Percentiles rank a stretch among this genome's conserved stretches.
Evolutionary conservation across 2,329 filamentous ascomycete species (phyloP).

Genomic region (Neofusicoccum kwambonambiense): DNA sequence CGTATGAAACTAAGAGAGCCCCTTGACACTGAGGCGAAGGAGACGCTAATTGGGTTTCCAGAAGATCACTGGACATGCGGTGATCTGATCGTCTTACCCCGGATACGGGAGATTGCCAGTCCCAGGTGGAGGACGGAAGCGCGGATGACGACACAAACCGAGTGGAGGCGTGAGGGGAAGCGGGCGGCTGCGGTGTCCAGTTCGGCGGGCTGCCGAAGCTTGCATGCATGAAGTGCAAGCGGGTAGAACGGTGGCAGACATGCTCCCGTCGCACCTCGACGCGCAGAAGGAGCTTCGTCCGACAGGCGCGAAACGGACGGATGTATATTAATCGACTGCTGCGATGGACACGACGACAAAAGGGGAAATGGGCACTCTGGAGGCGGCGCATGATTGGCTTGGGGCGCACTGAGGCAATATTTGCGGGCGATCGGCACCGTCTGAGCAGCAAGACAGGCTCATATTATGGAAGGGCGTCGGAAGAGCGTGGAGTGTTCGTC

Average conservation of each 20-base stretch:
- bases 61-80: not conserved
- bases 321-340: not conserved
- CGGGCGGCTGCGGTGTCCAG: not conserved
- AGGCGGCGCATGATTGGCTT: not conserved
- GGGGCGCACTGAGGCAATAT: constrained; percentile 4
- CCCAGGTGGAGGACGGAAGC: not conserved
- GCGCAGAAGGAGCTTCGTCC: not conserved
- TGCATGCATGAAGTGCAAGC: not conserved
- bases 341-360: not conserved
- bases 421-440: not conserved
- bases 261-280: not conserved
- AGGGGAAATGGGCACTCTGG: not conserved
- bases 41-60: not conserved
- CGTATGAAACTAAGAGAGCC: not conserved
- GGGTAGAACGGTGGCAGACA: not conserved
- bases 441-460: not conserved
- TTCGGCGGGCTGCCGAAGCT: not conserved
- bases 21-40: not conserved
- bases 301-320: not conserved
- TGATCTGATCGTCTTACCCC: constrained; percentile 11
- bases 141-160: constrained; percentile 4
- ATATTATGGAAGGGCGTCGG: not conserved
- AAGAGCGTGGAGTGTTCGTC: constrained; percentile 4
- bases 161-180: constrained; percentile 6
- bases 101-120: constrained; percentile 14